These are phyloP conservation scores for Camellia sinensis DNA, from an alignment of 148 eudicot species.

Conservation along the genomic window DNA sequence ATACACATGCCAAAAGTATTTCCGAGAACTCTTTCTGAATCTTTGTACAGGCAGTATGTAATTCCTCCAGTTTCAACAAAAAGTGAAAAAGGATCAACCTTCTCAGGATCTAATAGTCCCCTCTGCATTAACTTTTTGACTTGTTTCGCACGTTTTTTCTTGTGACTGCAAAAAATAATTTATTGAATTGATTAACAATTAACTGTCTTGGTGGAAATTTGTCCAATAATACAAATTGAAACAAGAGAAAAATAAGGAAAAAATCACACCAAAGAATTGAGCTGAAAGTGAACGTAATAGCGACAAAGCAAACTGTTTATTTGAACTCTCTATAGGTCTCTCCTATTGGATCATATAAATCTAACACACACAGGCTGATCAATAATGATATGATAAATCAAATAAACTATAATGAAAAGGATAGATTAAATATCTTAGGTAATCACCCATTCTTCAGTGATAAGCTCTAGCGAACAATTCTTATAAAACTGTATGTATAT, in stretches of 20 bases:
- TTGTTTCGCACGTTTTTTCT: conserved; percentile 76
- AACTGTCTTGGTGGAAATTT: not conserved
- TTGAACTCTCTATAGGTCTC: not conserved
- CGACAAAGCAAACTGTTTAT: not conserved
- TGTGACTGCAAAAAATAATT: conserved; percentile 51
- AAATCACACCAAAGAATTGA: not conserved
- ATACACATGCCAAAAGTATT: conserved; percentile 97
- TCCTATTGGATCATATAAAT: not conserved
- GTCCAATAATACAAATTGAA: not conserved
- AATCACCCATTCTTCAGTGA: not conserved
- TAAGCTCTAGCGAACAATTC: too few relatives aligned
- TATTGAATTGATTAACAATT: not conserved
- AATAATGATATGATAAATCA: not conserved
- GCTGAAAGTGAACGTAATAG: not conserved
- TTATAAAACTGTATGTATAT: not conserved
- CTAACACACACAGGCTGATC: not conserved
- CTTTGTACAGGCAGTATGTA: conserved; percentile 77
- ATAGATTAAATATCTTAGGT: not conserved
- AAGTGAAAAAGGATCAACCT: conserved; percentile 73
- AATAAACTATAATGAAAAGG: not conserved
- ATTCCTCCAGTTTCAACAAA: conserved; percentile 75
- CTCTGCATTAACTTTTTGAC: conserved; percentile 58
- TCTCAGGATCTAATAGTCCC: conserved; percentile 82
- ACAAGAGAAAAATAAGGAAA: not conserved
- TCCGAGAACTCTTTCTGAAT: conserved; percentile 90